Evolutionary conservation across 1,284 basidiomycete species (phyloP).

Genomic region (Somion occarium): DNA sequence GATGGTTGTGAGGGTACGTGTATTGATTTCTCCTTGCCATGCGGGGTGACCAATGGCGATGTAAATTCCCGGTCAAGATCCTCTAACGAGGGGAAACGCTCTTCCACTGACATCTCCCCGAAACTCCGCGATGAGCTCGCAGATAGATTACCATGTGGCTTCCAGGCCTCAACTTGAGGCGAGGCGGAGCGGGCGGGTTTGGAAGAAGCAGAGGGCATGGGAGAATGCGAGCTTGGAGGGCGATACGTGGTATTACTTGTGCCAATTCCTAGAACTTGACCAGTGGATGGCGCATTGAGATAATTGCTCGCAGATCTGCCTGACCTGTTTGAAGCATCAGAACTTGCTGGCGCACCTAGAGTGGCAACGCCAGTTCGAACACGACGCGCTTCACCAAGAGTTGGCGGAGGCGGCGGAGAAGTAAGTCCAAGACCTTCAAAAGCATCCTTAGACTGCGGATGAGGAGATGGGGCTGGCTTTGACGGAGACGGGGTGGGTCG

Average conservation of each 20-base stretch:
- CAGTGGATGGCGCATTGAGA: constrained; percentile 14
- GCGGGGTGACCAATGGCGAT: constrained; percentile 18
- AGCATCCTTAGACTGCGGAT: constrained; percentile 53
- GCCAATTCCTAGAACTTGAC: constrained; percentile 17
- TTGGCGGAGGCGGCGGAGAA: constrained; percentile 46
- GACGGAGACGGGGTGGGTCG: constrained; percentile 17
- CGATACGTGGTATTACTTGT: constrained; percentile 26
- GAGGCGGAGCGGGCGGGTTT: constrained; percentile 24
- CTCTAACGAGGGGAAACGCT: constrained; percentile 73
- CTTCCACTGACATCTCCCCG: constrained; percentile 50
- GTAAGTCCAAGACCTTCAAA: constrained; percentile 70
- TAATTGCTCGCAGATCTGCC: constrained; percentile 13
- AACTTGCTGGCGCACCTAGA: constrained; percentile 28
- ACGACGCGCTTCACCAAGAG: constrained; percentile 71
- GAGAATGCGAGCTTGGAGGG: constrained; percentile 38
- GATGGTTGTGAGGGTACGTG: constrained; percentile 12
- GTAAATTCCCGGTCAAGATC: constrained; percentile 66
- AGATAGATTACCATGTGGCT: constrained; percentile 15
- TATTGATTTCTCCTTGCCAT: constrained; percentile 5
- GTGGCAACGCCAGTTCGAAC: constrained; percentile 60
- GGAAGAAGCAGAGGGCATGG: constrained; percentile 39
- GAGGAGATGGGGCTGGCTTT: constrained; percentile 10
- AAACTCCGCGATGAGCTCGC: constrained; percentile 17
- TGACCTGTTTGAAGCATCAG: constrained; percentile 7
- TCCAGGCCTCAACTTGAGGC: constrained; percentile 19